These are phyloP conservation scores for Cephaloascus fragrans DNA, from an alignment of 805 yeast genomes.

Conservation along the genomic window DNA sequence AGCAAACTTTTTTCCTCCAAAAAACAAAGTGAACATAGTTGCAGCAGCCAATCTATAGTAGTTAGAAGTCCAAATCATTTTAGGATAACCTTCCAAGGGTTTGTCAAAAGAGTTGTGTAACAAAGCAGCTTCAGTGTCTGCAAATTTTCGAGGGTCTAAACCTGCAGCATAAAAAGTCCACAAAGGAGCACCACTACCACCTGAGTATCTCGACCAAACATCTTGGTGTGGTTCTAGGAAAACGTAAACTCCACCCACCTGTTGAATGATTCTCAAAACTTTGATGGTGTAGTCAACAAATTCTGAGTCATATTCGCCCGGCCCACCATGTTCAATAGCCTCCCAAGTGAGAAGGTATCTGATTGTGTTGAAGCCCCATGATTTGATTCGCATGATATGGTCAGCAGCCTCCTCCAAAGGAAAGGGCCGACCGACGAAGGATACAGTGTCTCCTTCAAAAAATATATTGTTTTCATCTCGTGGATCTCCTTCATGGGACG, in stretches of 20 bases:
- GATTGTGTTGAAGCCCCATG: conserved; percentile 75
- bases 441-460: conserved; percentile 62
- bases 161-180: conserved; percentile 93
- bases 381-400: conserved; percentile 62
- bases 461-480: conserved; percentile 32
- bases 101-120: conserved; percentile 49
- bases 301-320: conserved; percentile 71
- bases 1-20: conserved; percentile 66
- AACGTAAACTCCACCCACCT: conserved; percentile 67
- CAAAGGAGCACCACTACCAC: conserved; percentile 90
- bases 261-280: conserved; percentile 44
- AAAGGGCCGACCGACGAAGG: conserved; percentile 81
- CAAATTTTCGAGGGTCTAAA: conserved; percentile 65
- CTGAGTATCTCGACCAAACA: conserved; percentile 82
- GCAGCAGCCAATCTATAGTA: conserved; percentile 65
- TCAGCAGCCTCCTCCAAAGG: conserved; percentile 60
- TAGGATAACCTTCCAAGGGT: conserved; percentile 48
- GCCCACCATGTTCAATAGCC: conserved; percentile 83
- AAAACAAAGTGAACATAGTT: conserved; percentile 81
- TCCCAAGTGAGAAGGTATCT: conserved; percentile 85
- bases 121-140: conserved; percentile 68
- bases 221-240: conserved; percentile 90
- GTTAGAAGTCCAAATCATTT: conserved; percentile 92
- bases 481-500: conserved; percentile 23
- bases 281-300: conserved; percentile 62